These are phyloP conservation scores for Batkoa obscura DNA, from an alignment of 371 early-diverging fungal species.

Conservation along the genomic window DNA sequence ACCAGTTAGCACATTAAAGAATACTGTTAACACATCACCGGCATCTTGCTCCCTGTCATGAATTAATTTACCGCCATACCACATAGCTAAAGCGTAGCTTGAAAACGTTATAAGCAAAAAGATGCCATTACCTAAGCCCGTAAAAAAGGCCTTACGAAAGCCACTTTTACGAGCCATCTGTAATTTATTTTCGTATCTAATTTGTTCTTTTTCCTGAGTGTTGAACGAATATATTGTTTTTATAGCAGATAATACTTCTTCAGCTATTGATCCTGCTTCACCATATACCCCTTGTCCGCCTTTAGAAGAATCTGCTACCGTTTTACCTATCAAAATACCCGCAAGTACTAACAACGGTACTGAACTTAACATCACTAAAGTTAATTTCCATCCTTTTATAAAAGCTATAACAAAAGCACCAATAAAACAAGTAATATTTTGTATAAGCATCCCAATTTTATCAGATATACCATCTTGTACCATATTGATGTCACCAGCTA, in stretches of 20 bases:
- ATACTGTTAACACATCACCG: conserved; percentile 32
- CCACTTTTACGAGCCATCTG: conserved; percentile 24
- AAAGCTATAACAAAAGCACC: conserved; percentile 23
- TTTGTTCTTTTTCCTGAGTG: conserved; percentile 36
- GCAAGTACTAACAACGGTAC: neutral
- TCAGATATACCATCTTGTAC: conserved; percentile 41
- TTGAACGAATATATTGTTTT: conserved; percentile 69
- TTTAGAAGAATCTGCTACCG: conserved; percentile 23
- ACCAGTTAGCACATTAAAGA: conserved; percentile 43
- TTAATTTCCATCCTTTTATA: conserved; percentile 5
- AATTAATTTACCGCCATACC: conserved; percentile 45
- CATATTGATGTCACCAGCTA: conserved; percentile 29
- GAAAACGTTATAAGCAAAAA: conserved; percentile 5
- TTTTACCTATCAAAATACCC: neutral
- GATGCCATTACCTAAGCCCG: conserved; percentile 33
- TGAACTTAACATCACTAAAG: neutral
- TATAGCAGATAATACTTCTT: conserved; percentile 59
- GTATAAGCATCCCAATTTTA: conserved; percentile 34
- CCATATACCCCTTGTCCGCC: conserved; percentile 20
- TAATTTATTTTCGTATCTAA: conserved; percentile 28
- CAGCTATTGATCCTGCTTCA: conserved; percentile 50
- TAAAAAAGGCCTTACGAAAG: conserved; percentile 18
- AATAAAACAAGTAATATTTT: conserved; percentile 31
- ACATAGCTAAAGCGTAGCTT: conserved; percentile 49
- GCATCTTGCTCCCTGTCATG: conserved; percentile 19